Evolutionary conservation across 306 rosid genomes (phyloP).

Genomic region (Lathyrus sativus): DNA sequence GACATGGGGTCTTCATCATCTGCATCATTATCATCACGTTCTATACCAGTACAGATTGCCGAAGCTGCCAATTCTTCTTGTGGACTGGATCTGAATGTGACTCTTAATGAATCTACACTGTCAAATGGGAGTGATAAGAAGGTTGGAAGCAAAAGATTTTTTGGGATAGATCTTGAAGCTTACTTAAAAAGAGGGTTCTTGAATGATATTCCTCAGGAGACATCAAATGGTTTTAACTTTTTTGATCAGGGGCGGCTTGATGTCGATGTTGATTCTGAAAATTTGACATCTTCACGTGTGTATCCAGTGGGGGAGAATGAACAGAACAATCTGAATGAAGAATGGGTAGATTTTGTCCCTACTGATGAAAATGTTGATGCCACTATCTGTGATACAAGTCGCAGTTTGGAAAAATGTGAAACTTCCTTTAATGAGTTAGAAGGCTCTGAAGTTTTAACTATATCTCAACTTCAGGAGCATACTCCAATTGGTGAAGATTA

Average conservation of each 20-base stretch:
- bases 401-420: slow-evolving; percentile 34
- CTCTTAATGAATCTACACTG: slow-evolving; percentile 34
- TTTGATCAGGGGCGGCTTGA: slow-evolving; percentile 33
- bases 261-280: slow-evolving; percentile 31
- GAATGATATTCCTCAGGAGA: slow-evolving; percentile 22
- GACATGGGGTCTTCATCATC: slow-evolving; percentile 1
- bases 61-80: slow-evolving; percentile 16
- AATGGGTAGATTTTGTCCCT: slow-evolving; percentile 34
- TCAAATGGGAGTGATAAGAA: slow-evolving; percentile 33
- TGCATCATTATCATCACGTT: slow-evolving; percentile 19
- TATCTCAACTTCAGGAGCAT: slow-evolving; percentile 28
- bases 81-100: slow-evolving; percentile 36
- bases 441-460: slow-evolving; percentile 36
- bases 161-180: slow-evolving; percentile 36
- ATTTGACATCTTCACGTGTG: slow-evolving; percentile 26
- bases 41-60: slow-evolving; percentile 28
- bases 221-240: slow-evolving; percentile 39
- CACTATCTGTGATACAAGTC: slow-evolving; percentile 8
- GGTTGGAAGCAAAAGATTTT: slow-evolving; percentile 28
- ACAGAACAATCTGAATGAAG: slow-evolving; percentile 27
- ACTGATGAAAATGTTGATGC: slow-evolving; percentile 25
- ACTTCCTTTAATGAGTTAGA: slow-evolving; percentile 33
- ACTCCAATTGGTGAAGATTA: slow-evolving; percentile 31
- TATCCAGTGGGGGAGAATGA: slow-evolving; percentile 39
- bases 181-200: slow-evolving; percentile 28